Evolutionary conservation across 768 basidiomycete genomes (phyloP).

Genomic region (Arthromyces matolae): DNA sequence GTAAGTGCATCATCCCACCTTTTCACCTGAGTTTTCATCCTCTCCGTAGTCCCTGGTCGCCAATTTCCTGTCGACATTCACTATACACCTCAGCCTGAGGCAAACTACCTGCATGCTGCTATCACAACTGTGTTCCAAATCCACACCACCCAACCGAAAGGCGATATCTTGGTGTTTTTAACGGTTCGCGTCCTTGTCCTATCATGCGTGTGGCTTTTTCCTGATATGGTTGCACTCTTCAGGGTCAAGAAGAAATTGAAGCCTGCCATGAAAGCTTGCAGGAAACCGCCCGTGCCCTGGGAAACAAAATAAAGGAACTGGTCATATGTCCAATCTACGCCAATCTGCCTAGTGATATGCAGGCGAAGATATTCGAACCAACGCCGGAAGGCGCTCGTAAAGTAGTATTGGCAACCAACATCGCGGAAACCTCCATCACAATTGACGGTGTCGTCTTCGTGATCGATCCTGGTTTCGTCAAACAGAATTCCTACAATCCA

Average conservation of each 20-base stretch:
- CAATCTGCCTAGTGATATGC: slow-evolving; percentile 99
- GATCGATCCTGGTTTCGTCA: slow-evolving; percentile 98
- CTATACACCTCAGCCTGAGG: slow-evolving; percentile 98
- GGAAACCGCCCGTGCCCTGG: slow-evolving; percentile 91
- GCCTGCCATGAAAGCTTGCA: slow-evolving; percentile 93
- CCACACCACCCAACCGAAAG: slow-evolving; percentile 96
- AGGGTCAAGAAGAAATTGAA: slow-evolving; percentile 99
- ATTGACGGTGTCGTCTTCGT: slow-evolving; percentile 99
- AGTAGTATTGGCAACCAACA: slow-evolving; percentile 97
- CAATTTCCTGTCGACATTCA: slow-evolving; percentile 97
- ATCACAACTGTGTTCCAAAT: slow-evolving; percentile 99
- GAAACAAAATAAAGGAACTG: slow-evolving; percentile 93
- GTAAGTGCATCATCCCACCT: slow-evolving; percentile 37
- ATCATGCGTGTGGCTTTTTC: not conserved
- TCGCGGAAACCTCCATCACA: slow-evolving; percentile 99
- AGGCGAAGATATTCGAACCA: slow-evolving; percentile 98
- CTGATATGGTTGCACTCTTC: slow-evolving; percentile 6
- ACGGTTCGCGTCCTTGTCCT: slow-evolving; percentile 41
- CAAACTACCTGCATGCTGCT: slow-evolving; percentile 97
- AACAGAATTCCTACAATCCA: slow-evolving; percentile 98
- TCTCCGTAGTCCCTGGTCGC: slow-evolving; percentile 80
- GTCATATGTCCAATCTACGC: slow-evolving; percentile 98
- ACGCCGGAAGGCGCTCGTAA: slow-evolving; percentile 96
- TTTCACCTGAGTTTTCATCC: slow-evolving; percentile 9
- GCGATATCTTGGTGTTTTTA: slow-evolving; percentile 96